Evolutionary conservation across 2,329 filamentous ascomycete genomes (phyloP).

Genomic region (Clarireedia homoeocarpa): DNA sequence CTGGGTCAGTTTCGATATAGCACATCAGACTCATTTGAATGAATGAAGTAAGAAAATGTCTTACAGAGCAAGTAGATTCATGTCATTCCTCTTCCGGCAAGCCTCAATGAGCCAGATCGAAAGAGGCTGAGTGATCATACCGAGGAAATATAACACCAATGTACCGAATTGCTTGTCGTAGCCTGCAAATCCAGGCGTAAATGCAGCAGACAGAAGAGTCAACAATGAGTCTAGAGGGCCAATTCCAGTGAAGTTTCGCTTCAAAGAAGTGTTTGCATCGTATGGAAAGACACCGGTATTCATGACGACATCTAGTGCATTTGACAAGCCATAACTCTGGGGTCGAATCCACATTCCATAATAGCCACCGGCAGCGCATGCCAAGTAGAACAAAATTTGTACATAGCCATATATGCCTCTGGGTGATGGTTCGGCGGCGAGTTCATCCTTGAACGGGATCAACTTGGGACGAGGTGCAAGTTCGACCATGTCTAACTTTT

Average conservation of each 20-base stretch:
- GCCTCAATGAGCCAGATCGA: neutral
- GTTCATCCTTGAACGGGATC: conserved; percentile 2
- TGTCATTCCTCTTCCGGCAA: conserved; percentile 1
- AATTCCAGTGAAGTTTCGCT: neutral
- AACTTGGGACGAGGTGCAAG: neutral
- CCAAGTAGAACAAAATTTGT: neutral
- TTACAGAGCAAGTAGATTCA: conserved; percentile 5
- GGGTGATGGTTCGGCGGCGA: neutral
- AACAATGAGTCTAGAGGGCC: neutral
- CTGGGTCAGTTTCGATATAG: neutral
- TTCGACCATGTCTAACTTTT: neutral
- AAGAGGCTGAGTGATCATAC: neutral
- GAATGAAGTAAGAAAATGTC: neutral
- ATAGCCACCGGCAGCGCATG: neutral
- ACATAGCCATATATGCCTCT: neutral
- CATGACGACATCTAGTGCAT: neutral
- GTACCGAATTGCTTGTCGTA: neutral
- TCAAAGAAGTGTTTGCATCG: neutral
- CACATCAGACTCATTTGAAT: too few relatives aligned
- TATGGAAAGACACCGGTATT: neutral
- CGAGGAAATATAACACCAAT: neutral
- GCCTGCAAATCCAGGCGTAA: neutral
- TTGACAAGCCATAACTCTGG: neutral
- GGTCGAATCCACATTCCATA: conserved; percentile 1
- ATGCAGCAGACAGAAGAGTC: neutral